Percentiles rank a stretch among this genome's conserved stretches.
Conservation (phyloP, 2,329 filamentous ascomycete species). For the Endothia cerciana region DNA sequence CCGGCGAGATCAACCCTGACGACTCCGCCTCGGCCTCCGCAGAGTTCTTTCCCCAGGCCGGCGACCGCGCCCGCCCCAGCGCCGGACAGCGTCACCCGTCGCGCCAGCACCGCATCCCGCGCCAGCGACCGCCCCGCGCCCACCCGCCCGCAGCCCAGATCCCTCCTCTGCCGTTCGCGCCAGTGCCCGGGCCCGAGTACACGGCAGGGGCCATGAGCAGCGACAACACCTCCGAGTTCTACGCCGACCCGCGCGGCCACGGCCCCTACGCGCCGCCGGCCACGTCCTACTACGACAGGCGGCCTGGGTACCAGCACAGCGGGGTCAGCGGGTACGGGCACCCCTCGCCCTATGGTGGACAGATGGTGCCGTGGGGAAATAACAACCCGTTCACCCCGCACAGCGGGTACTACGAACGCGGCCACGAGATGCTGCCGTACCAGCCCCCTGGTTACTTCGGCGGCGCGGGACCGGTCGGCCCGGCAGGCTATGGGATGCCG, state of each 20-base stretch:
- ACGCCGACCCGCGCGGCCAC: constrained; percentile 64
- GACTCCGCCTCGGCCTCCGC: constrained; percentile 60
- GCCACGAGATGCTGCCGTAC: constrained; percentile 57
- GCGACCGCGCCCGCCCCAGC: constrained; percentile 35
- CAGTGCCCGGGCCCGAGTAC: constrained; percentile 34
- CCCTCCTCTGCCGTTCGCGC: constrained; percentile 45
- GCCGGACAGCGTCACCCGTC: constrained; percentile 42
- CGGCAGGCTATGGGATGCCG: constrained; percentile 35
- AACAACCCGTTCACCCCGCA: constrained; percentile 47
- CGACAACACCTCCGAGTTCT: constrained; percentile 44
- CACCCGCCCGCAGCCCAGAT: constrained; percentile 32
- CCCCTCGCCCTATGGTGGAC: constrained; percentile 39
- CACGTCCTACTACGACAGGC: constrained; percentile 36
- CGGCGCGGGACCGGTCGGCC: constrained; percentile 33
- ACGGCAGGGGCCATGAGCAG: constrained; percentile 48
- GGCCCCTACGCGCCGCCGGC: constrained; percentile 35
- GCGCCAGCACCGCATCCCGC: constrained; percentile 44
- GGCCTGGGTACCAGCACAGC: constrained; percentile 50
- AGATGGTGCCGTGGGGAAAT: constrained; percentile 53
- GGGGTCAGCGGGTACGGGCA: constrained; percentile 51
- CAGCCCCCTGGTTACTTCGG: constrained; percentile 42
- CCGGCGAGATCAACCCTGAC: constrained; percentile 58
- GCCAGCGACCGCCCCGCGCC: constrained; percentile 34
- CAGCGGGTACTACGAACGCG: constrained; percentile 48
- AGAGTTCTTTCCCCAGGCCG: constrained; percentile 37